These are phyloP conservation scores for Flaveria floridana DNA, from an alignment of 140 eudicot genomes.

Conservation along the genomic window DNA sequence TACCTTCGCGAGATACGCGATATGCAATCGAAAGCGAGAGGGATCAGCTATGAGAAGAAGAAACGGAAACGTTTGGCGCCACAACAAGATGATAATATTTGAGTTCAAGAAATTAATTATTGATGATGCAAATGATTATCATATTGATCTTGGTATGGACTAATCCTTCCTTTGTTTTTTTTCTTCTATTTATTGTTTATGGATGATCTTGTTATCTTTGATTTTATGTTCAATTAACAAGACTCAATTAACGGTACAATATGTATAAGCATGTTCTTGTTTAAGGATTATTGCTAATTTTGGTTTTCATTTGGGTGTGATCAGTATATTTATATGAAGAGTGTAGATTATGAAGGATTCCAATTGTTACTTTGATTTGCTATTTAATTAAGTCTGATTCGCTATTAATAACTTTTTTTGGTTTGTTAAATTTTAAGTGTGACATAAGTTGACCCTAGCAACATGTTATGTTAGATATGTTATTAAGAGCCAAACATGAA, in stretches of 20 bases:
- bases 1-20: constrained; percentile 83
- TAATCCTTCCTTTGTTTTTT: not conserved
- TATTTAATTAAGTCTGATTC: not conserved
- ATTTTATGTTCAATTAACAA: not conserved
- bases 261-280: not conserved
- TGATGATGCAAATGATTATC: constrained; percentile 21
- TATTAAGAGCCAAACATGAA: too few relatives aligned
- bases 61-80: constrained; percentile 46
- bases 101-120: constrained; percentile 4
- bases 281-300: constrained; percentile 15
- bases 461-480: too few relatives aligned
- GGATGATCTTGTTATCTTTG: constrained; percentile 1
- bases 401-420: not conserved
- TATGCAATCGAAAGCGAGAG: constrained; percentile 81
- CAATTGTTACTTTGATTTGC: not conserved
- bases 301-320: constrained; percentile 5
- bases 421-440: too few relatives aligned
- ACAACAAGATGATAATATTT: constrained; percentile 19
- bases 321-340: not conserved
- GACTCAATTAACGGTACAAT: not conserved
- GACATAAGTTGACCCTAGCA: too few relatives aligned
- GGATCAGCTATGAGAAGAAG: constrained; percentile 81
- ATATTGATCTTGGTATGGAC: constrained; percentile 32
- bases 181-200: not conserved
- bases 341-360: not conserved